phyloP scores from a whole-genome alignment of 495 filamentous ascomycete species.

The Amphirosellinia nigrospora region DNA sequence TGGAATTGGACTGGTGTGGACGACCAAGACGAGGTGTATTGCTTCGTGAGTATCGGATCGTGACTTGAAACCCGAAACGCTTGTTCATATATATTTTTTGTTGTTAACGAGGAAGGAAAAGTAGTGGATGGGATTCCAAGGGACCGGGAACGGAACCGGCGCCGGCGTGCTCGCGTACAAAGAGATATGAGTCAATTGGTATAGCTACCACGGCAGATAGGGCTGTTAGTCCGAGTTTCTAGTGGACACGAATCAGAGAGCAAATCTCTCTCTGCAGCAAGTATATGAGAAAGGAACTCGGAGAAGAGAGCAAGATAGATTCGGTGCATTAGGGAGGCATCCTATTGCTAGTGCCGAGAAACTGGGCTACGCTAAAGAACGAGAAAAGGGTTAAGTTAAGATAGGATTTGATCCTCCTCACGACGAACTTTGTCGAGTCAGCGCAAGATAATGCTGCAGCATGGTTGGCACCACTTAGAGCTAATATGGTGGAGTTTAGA shows the following conservation, averaged over 20 bases:
- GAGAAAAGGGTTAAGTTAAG: neutral
- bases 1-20: constrained; percentile 25
- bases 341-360: constrained; percentile 5
- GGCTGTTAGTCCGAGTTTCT: constrained; percentile 33
- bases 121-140: neutral
- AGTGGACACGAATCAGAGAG: constrained; percentile 29
- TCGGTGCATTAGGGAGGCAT: neutral
- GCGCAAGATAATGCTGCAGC: constrained; percentile 36
- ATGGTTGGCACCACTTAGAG: constrained; percentile 37
- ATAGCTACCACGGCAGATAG: constrained; percentile 28
- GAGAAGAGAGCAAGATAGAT: neutral
- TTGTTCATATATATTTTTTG: neutral
- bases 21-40: constrained; percentile 5
- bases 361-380: neutral
- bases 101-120: neutral
- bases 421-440: constrained; percentile 21
- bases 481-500: constrained; percentile 28
- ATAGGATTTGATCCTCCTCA: constrained; percentile 11
- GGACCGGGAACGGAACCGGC: constrained; percentile 15
- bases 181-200: constrained; percentile 26
- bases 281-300: constrained; percentile 14
- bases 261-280: constrained; percentile 23
- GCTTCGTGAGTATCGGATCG: constrained; percentile 24
- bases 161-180: constrained; percentile 18
- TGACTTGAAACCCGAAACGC: constrained; percentile 8